A percentile compares a stretch with the other conserved stretches of the same genome.
phyloP scores from a whole-genome alignment of 768 basidiomycete genomes.

The Pleurotus tuoliensis region DNA sequence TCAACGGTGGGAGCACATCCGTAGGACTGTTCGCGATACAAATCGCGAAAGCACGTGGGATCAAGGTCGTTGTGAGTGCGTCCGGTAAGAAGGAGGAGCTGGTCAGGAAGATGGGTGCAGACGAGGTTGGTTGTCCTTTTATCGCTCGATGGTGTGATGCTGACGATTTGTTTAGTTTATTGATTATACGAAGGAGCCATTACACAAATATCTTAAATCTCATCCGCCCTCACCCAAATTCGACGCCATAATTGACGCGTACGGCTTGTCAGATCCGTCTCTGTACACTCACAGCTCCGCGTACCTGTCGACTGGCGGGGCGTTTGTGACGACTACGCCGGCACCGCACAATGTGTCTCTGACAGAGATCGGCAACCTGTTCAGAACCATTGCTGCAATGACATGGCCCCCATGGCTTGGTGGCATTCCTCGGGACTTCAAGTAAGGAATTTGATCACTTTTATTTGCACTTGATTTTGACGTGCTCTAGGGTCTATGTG shows the following conservation, averaged over 20 bases:
- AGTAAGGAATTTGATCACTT: conserved; percentile 25
- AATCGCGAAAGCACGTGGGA: conserved; percentile 62
- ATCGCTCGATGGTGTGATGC: neutral
- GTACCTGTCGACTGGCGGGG: conserved; percentile 52
- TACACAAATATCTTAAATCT: conserved; percentile 40
- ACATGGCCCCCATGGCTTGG: conserved; percentile 37
- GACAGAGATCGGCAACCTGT: conserved; percentile 12
- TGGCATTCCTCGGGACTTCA: conserved; percentile 33
- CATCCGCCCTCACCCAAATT: conserved; percentile 48
- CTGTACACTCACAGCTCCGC: conserved; percentile 47
- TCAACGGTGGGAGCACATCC: conserved; percentile 68
- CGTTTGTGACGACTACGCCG: conserved; percentile 43
- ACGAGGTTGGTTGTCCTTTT: conserved; percentile 39
- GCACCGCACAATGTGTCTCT: conserved; percentile 22
- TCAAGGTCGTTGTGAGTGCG: conserved; percentile 54
- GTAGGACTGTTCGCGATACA: conserved; percentile 71
- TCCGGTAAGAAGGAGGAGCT: conserved; percentile 58
- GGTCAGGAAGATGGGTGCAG: conserved; percentile 59
- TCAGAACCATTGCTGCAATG: no score
- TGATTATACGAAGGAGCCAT: conserved; percentile 54
- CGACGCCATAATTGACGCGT: conserved; percentile 58
- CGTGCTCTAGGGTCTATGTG: conserved; percentile 29
- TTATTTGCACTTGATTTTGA: neutral
- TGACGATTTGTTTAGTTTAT: conserved; percentile 36
- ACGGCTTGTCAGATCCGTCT: conserved; percentile 41